Evolutionary conservation across 371 early-diverging fungal species (phyloP).

Genomic region (Dinochytrium kinnereticum): DNA sequence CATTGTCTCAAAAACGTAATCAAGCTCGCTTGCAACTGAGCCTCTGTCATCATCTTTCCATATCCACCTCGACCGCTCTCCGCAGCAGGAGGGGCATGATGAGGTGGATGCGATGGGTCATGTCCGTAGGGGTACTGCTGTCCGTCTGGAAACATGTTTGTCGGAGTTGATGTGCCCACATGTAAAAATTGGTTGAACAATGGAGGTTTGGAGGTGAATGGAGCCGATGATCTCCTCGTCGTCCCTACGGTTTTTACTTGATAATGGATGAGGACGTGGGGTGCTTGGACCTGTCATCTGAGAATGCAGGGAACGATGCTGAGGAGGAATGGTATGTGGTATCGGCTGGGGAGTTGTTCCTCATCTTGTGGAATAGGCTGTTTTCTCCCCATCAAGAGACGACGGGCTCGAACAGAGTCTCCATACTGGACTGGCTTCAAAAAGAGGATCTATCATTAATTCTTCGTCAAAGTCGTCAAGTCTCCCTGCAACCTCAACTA

Average conservation of each 20-base stretch:
- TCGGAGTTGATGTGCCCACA: neutral
- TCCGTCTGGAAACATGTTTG: neutral
- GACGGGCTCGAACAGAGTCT: neutral
- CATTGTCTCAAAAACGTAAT: neutral
- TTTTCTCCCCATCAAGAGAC: neutral
- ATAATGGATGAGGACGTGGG: neutral
- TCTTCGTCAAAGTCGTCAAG: neutral
- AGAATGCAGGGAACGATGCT: neutral
- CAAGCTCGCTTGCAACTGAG: constrained; percentile 1
- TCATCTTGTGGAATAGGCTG: neutral
- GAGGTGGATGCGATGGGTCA: neutral
- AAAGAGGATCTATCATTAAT: neutral
- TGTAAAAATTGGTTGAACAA: neutral
- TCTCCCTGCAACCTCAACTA: neutral
- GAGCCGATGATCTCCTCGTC: neutral
- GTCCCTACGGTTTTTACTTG: neutral
- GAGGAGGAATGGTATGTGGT: neutral
- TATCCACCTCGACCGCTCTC: neutral
- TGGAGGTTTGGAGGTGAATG: neutral
- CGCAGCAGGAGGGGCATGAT: neutral
- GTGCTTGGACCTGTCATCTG: neutral
- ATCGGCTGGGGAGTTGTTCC: neutral
- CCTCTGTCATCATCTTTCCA: neutral
- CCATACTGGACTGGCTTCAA: neutral
- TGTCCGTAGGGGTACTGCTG: neutral